Evolutionary conservation across 2,329 filamentous ascomycete genomes (phyloP).

Genomic region (Claviceps humidiphila): DNA sequence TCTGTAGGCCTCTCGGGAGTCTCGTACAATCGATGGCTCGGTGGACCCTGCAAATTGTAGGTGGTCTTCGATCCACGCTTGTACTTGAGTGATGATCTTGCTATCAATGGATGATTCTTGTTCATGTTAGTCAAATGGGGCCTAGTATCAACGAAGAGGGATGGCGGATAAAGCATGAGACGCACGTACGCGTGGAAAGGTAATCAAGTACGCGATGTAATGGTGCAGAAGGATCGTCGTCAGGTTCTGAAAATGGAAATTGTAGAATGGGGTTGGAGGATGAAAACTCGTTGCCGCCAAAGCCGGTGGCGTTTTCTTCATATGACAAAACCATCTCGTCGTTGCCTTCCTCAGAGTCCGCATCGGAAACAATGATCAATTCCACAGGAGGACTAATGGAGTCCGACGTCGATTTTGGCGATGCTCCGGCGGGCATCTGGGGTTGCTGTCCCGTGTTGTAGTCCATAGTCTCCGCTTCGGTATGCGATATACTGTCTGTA

Average conservation of each 20-base stretch:
- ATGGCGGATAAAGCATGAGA: not conserved
- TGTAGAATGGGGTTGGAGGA: constrained; percentile 27
- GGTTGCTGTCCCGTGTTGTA: not conserved
- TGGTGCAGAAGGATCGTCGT: constrained; percentile 18
- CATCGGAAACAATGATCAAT: constrained; percentile 23
- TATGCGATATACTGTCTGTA: not conserved
- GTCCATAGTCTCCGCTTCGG: not conserved
- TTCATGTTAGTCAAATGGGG: not conserved
- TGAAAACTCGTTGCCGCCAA: constrained; percentile 11
- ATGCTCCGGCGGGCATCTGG: not conserved
- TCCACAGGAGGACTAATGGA: constrained; percentile 32
- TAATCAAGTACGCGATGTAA: constrained; percentile 25
- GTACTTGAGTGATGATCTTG: constrained; percentile 29
- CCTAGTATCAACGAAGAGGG: not conserved
- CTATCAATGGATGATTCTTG: constrained; percentile 30
- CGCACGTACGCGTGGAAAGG: constrained; percentile 17
- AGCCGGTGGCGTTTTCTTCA: constrained; percentile 16
- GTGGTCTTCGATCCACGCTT: constrained; percentile 38
- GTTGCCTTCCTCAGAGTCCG: constrained; percentile 12
- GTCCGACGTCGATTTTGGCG: constrained; percentile 18
- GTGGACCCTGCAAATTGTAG: constrained; percentile 26
- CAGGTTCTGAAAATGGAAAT: constrained; percentile 32
- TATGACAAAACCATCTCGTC: constrained; percentile 20
- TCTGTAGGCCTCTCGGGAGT: constrained; percentile 30
- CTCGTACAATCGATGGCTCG: constrained; percentile 22